These are phyloP conservation scores for Lactifluus volemus DNA, from an alignment of 768 basidiomycete genomes.

Conservation along the genomic window DNA sequence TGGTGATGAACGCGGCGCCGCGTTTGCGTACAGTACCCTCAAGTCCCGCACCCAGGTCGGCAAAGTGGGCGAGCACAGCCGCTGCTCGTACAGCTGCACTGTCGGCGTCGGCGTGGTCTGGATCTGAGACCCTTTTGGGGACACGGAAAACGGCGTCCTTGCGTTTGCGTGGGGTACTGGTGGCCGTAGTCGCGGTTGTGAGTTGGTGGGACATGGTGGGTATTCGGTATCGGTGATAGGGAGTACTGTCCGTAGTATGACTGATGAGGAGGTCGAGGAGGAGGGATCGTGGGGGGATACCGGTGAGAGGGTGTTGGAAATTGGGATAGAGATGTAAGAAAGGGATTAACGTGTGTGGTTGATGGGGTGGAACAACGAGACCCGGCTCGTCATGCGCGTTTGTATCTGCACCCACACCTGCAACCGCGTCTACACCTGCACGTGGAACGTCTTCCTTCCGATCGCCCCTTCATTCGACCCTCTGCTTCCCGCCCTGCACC, in stretches of 20 bases:
- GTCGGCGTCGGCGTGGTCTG: background rate
- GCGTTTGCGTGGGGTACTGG: slow-evolving; percentile 1
- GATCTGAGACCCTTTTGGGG: background rate
- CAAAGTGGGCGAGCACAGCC: slow-evolving; percentile 6
- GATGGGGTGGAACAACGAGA: background rate
- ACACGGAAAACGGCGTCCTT: slow-evolving; percentile 10
- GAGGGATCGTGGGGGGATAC: background rate
- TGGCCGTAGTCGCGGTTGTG: background rate
- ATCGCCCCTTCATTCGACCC: background rate
- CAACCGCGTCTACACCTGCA: background rate
- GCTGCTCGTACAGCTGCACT: background rate
- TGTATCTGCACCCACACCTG: background rate
- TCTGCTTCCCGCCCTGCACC: background rate
- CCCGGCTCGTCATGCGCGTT: background rate
- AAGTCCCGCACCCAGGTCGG: slow-evolving; percentile 1
- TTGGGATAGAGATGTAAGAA: background rate
- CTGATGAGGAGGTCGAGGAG: background rate
- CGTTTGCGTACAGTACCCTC: slow-evolving; percentile 7
- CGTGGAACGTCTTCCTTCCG: background rate
- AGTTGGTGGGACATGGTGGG: background rate
- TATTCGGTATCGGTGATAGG: background rate
- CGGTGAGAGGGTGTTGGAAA: background rate
- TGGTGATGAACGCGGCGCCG: background rate
- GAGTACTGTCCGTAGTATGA: too few relatives aligned
- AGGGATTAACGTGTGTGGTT: background rate